phyloP scores from a whole-genome alignment of 805 yeast genomes.

The Allodekkera sacchari region DNA sequence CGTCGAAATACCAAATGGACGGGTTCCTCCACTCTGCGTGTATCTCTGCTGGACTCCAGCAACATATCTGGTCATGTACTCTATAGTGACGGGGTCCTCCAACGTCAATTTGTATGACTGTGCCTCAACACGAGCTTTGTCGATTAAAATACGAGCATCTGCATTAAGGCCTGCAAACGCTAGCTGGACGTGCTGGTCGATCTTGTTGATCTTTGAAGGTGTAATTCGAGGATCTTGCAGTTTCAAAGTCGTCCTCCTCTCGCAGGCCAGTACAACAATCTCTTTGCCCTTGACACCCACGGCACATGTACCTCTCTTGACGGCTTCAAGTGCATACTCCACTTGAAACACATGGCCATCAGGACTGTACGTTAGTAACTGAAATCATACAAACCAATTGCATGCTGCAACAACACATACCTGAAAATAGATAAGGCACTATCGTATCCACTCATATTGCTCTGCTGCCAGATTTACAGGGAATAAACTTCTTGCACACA shows the following conservation, averaged over 20 bases:
- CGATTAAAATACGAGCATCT: conserved; percentile 92
- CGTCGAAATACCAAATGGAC: conserved; percentile 96
- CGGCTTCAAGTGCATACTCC: conserved; percentile 96
- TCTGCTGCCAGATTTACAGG: background rate
- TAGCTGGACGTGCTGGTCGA: conserved; percentile 83
- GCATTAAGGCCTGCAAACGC: conserved; percentile 98
- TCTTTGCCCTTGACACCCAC: conserved; percentile 91
- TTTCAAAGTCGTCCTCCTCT: conserved; percentile 89
- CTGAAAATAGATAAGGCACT: conserved; percentile 96
- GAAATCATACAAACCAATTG: no score
- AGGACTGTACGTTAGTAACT: conserved; percentile 44
- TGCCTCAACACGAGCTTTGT: conserved; percentile 93
- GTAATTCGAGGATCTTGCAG: conserved; percentile 95
- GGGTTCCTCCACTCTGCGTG: conserved; percentile 96
- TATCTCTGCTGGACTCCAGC: conserved; percentile 98
- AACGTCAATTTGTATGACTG: conserved; percentile 90
- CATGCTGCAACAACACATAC: no score
- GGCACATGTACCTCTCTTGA: conserved; percentile 96
- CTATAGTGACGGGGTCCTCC: conserved; percentile 89
- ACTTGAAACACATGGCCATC: conserved; percentile 99
- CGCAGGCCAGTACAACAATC: conserved; percentile 91
- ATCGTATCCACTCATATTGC: conserved; percentile 93
- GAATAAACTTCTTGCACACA: no score
- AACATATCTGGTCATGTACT: conserved; percentile 84
- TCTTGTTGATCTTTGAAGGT: conserved; percentile 85